Evolutionary conservation across 2,329 filamentous ascomycete genomes (phyloP).

Genomic region (Phyllosticta capitalensis): DNA sequence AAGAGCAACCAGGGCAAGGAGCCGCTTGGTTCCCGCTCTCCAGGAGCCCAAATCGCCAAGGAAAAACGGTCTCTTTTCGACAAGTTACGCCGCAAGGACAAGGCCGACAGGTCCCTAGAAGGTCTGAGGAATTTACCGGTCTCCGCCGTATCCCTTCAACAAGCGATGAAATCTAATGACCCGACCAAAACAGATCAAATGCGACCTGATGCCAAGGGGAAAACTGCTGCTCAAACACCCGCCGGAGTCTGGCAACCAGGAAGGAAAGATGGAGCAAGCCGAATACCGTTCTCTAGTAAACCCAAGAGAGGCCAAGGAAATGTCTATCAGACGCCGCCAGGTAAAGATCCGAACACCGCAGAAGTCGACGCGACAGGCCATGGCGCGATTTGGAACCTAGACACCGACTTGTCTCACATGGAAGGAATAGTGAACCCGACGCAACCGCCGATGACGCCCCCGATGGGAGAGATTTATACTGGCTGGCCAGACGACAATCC

Average conservation of each 20-base stretch:
- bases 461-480: slow-evolving; percentile 37
- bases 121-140: slow-evolving; percentile 30
- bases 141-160: slow-evolving; percentile 32
- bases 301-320: slow-evolving; percentile 22
- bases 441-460: slow-evolving; percentile 61
- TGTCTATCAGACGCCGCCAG: slow-evolving; percentile 15
- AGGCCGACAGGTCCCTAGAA: slow-evolving; percentile 32
- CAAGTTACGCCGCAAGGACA: slow-evolving; percentile 42
- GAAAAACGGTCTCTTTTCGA: slow-evolving; percentile 44
- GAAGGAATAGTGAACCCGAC: slow-evolving; percentile 66
- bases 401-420: slow-evolving; percentile 85
- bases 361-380: slow-evolving; percentile 36
- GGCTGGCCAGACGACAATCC: slow-evolving; percentile 38
- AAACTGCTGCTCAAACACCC: slow-evolving; percentile 11
- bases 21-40: slow-evolving; percentile 43
- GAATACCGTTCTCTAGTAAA: slow-evolving; percentile 4
- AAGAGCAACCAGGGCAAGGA: slow-evolving; percentile 44
- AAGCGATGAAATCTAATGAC: slow-evolving; percentile 23
- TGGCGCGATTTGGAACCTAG: slow-evolving; percentile 62
- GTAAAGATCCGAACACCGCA: slow-evolving; percentile 38
- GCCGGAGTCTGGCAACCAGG: slow-evolving; percentile 9
- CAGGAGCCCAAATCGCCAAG: slow-evolving; percentile 36
- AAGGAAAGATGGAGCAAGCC: slow-evolving; percentile 16
- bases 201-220: slow-evolving; percentile 21
- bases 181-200: slow-evolving; percentile 21